Base-by-base conservation (phyloP, 345 rosid species). In the Pseudoturritis turrita region DNA sequence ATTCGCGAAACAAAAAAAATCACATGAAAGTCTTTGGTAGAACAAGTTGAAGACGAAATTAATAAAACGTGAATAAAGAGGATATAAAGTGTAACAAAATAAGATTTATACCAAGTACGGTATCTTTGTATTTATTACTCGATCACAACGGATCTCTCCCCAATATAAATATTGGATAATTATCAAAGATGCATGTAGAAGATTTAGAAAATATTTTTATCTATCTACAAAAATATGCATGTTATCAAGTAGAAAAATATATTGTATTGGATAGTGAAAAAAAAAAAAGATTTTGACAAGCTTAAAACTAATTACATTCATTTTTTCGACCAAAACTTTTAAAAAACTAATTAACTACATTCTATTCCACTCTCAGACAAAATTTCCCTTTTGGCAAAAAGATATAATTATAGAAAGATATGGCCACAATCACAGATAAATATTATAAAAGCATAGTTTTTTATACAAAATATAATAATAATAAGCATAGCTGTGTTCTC, bases 21-120 rank as follows among this genome's bases (percentile, higher is more conserved):
- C 75, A 68, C 75, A 62, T 52, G 70, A 75, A 59, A 68, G 12
- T 21, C 14, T 45, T 18, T 58, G 9, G 15, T 58, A 46, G n/a
- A 67, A 67, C 47, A 67, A 73, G 9, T 64, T 73, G 77, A 21
- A 64, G 13, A 62, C 17, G 14, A 31, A 44, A 64, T 21, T 13
- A 47, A 64, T 28, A 33, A 49, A 60, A 26, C 25, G 68, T 61
- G 62, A 71, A 50, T 19, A 22, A 6, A 45, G 46, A 56, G 3
- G n/a, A 22, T 53, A 57, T 53, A 57, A 68, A 45, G 37, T 46
- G 22, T 58, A 57, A 18, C 46, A 44, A 41, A 21, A 26, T 21
- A 23, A 41, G 4, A 13, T 31, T 41, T 22, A 36, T 44, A 61
- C n/a, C 3, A 19, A 64, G 10, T 10, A 46, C 43, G 4, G 54